Evolutionary conservation across 202 grass and related monocot species (phyloP).

Genomic region (Schoenoplectus triqueter): DNA sequence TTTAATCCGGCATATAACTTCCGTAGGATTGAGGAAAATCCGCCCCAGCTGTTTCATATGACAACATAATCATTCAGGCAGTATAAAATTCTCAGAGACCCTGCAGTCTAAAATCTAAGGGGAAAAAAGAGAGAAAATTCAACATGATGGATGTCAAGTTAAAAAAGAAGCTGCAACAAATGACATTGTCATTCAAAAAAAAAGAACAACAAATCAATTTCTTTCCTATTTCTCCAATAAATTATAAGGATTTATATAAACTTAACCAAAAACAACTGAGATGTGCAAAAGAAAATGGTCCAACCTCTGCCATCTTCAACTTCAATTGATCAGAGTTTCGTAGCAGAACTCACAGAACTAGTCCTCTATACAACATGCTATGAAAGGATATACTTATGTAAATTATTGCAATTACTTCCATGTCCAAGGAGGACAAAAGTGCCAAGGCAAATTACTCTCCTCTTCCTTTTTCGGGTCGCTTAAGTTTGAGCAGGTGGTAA

Average conservation of each 20-base stretch:
- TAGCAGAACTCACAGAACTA: neutral
- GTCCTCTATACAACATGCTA: constrained; percentile 14
- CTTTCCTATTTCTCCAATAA: neutral
- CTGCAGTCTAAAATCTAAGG: neutral
- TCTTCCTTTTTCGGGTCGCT: constrained; percentile 45
- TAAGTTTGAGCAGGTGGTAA: constrained; percentile 76
- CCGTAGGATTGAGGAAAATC: too few relatives aligned
- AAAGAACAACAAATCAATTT: neutral
- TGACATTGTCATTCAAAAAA: neutral
- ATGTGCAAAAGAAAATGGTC: neutral
- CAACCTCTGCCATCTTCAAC: neutral
- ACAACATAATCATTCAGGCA: neutral
- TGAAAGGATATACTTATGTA: neutral
- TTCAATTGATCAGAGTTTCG: neutral
- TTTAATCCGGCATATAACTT: too few relatives aligned
- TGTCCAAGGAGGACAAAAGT: constrained; percentile 11
- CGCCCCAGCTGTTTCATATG: neutral
- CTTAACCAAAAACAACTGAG: neutral
- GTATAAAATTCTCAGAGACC: neutral
- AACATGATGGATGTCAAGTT: neutral
- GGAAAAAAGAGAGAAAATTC: neutral
- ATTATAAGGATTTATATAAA: neutral
- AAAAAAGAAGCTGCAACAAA: neutral
- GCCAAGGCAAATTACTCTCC: constrained; percentile 38
- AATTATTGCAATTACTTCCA: constrained; percentile 20